These are phyloP conservation scores for Neohortaea acidophila DNA, from an alignment of 495 filamentous ascomycete genomes.

Conservation along the genomic window DNA sequence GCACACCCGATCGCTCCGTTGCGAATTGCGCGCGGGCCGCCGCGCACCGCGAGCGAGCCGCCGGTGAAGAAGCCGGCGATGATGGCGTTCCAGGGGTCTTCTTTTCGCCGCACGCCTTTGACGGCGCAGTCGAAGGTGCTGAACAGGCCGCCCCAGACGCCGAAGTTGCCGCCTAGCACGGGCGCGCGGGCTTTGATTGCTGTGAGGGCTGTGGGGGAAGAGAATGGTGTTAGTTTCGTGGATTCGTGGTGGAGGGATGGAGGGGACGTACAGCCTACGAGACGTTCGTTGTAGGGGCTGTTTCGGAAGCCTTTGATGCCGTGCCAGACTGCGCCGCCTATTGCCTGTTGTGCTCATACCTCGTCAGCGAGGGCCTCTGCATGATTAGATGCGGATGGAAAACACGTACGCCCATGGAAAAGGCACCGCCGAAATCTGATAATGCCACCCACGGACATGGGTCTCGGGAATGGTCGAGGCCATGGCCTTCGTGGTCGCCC, in stretches of 20 bases:
- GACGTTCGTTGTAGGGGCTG: constrained; percentile 75
- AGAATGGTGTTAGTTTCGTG: not conserved
- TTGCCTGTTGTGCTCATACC: constrained; percentile 40
- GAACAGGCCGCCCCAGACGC: constrained; percentile 92
- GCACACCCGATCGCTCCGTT: constrained; percentile 95
- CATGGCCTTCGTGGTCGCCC: constrained; percentile 9
- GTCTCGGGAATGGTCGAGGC: constrained; percentile 67
- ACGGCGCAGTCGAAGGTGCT: constrained; percentile 93
- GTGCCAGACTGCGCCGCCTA: constrained; percentile 89
- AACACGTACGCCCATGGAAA: constrained; percentile 80
- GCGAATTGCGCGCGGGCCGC: constrained; percentile 71
- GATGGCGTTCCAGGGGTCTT: constrained; percentile 93
- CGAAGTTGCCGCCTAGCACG: constrained; percentile 93
- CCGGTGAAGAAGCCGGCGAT: constrained; percentile 96
- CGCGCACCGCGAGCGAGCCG: constrained; percentile 76
- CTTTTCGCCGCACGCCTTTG: constrained; percentile 84
- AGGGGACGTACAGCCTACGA: constrained; percentile 51
- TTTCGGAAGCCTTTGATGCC: constrained; percentile 94
- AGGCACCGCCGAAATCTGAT: constrained; percentile 93
- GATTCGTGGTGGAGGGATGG: not conserved
- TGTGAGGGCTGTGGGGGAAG: constrained; percentile 62
- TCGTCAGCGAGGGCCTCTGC: constrained; percentile 7
- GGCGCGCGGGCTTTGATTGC: constrained; percentile 95
- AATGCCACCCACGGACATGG: constrained; percentile 94
- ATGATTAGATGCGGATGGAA: constrained; percentile 6